Evolutionary conservation across 495 filamentous ascomycete genomes (phyloP).

Genomic region (Penicillium longicatenatum): DNA sequence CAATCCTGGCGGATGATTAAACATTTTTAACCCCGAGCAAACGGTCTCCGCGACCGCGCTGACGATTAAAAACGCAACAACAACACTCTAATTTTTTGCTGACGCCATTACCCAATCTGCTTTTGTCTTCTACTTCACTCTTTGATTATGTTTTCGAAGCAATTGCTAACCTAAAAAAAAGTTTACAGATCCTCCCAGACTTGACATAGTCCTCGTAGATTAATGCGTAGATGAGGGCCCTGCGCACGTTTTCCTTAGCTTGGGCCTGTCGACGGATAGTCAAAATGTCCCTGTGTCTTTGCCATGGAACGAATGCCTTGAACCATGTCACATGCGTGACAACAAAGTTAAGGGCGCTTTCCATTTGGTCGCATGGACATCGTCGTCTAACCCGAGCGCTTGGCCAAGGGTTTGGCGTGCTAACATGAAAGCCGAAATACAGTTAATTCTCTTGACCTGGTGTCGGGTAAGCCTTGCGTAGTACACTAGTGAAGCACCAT

Average conservation of each 20-base stretch:
- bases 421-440: neutral
- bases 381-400: neutral
- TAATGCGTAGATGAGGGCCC: neutral
- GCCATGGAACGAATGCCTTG: neutral
- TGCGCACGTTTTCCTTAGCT: neutral
- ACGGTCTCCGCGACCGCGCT: slow-evolving; percentile 36
- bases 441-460: neutral
- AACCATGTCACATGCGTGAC: no score
- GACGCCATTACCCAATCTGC: slow-evolving; percentile 43
- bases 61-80: slow-evolving; percentile 60
- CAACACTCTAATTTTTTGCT: slow-evolving; percentile 68
- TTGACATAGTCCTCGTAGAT: neutral
- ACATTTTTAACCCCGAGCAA: slow-evolving; percentile 61
- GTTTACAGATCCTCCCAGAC: slow-evolving; percentile 16
- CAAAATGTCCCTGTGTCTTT: neutral
- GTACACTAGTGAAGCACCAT: neutral
- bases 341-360: no score
- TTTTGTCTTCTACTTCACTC: slow-evolving; percentile 17
- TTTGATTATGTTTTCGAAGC: slow-evolving; percentile 16
- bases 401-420: neutral
- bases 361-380: no score
- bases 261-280: neutral
- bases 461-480: neutral
- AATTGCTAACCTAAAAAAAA: slow-evolving; percentile 32
- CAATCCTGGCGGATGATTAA: slow-evolving; percentile 52